These are phyloP conservation scores for Mycena pura DNA, from an alignment of 768 basidiomycete genomes.

Conservation along the genomic window DNA sequence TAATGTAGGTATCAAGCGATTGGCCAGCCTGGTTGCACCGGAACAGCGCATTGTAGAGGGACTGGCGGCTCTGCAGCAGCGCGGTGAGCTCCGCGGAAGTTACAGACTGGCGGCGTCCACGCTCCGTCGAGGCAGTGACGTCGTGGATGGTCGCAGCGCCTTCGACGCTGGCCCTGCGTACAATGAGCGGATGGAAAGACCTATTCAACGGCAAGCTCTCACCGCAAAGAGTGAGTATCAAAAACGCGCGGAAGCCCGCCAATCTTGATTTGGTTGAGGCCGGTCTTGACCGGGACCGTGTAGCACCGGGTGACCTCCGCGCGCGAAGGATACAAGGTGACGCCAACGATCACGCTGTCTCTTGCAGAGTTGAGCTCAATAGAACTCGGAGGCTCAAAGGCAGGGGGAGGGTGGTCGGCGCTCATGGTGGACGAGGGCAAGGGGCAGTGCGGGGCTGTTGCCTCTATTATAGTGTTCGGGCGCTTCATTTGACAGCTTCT, in stretches of 20 bases:
- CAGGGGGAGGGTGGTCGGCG: slow-evolving; percentile 14
- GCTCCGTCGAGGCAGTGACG: slow-evolving; percentile 38
- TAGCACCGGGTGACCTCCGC: slow-evolving; percentile 51
- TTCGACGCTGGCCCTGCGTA: slow-evolving; percentile 49
- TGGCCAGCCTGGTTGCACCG: slow-evolving; percentile 36
- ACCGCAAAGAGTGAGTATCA: slow-evolving; percentile 50
- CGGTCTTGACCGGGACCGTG: slow-evolving; percentile 44
- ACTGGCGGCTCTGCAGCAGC: slow-evolving; percentile 34
- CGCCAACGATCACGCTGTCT: slow-evolving; percentile 45
- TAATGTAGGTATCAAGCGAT: slow-evolving; percentile 43
- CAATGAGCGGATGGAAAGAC: neutral
- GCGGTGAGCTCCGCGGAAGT: slow-evolving; percentile 36
- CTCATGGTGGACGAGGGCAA: no score
- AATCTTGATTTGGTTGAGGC: slow-evolving; percentile 49
- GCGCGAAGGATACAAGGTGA: slow-evolving; percentile 49
- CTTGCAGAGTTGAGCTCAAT: slow-evolving; percentile 39
- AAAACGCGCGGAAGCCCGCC: slow-evolving; percentile 45
- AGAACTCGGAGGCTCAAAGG: slow-evolving; percentile 25
- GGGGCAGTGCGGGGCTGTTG: no score
- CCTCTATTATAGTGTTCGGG: no score
- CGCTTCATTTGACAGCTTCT: no score
- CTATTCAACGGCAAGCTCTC: neutral
- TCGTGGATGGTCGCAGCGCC: slow-evolving; percentile 56
- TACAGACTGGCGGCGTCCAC: neutral
- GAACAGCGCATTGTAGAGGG: slow-evolving; percentile 36